Conservation (phyloP, 495 filamentous ascomycete species). For the Friedmanniomyces simplex region DNA sequence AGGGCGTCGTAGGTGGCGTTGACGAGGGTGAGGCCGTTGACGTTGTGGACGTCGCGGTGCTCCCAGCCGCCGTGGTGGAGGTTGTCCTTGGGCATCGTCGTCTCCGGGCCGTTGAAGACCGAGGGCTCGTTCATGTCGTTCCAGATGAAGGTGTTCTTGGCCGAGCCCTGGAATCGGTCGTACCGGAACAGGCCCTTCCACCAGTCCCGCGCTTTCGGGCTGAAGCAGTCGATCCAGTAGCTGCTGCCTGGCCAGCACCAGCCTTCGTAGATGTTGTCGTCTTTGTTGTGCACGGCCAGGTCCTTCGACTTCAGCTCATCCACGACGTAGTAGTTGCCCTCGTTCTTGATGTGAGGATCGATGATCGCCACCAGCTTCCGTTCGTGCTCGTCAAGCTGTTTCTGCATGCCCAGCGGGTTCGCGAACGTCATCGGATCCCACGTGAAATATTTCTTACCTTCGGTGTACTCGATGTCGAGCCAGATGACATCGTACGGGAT, state of each 20-base stretch:
- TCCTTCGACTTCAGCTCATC: constrained; percentile 75
- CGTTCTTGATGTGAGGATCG: constrained; percentile 95
- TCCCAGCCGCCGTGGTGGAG: constrained; percentile 88
- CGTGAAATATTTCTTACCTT: constrained; percentile 94
- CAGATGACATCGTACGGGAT: constrained; percentile 98
- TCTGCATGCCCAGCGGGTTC: constrained; percentile 76
- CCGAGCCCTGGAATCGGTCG: constrained; percentile 69
- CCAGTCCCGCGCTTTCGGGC: constrained; percentile 75
- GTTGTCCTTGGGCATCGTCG: constrained; percentile 97
- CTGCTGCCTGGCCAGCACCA: constrained; percentile 98
- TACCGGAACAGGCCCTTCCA: constrained; percentile 83
- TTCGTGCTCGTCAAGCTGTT: constrained; percentile 70
- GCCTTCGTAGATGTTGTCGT: constrained; percentile 79
- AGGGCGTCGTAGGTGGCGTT: constrained; percentile 85
- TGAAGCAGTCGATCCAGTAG: constrained; percentile 92
- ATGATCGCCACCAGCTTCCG: constrained; percentile 91
- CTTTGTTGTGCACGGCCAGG: constrained; percentile 78
- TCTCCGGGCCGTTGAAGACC: constrained; percentile 96
- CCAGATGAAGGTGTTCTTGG: constrained; percentile 85
- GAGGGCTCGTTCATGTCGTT: constrained; percentile 99
- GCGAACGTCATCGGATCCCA: constrained; percentile 84
- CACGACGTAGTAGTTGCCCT: constrained; percentile 60
- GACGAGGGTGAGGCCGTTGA: constrained; percentile 86
- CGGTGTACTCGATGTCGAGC: constrained; percentile 94
- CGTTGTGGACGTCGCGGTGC: constrained; percentile 90